These are phyloP conservation scores for Seiridium cupressi DNA, from an alignment of 2,329 filamentous ascomycete genomes.

Conservation along the genomic window DNA sequence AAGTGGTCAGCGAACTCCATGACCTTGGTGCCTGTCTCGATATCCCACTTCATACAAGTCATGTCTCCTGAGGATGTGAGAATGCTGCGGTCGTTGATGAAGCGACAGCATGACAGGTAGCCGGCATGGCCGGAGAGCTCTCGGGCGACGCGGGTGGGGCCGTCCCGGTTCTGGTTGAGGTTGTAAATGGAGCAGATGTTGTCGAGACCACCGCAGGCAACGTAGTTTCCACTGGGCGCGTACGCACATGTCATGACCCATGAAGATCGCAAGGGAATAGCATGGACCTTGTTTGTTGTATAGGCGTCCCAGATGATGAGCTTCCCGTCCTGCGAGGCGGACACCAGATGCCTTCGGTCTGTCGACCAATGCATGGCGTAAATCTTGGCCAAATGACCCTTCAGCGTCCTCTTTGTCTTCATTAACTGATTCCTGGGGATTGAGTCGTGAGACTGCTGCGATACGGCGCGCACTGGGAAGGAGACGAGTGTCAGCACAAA, in stretches of 20 bases:
- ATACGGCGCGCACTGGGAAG: conserved; percentile 79
- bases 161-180: conserved; percentile 88
- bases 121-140: conserved; percentile 96
- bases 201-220: conserved; percentile 96
- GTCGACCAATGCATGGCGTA: conserved; percentile 99
- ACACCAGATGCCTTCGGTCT: conserved; percentile 93
- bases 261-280: conserved; percentile 92
- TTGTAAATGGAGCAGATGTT: conserved; percentile 99
- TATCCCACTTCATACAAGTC: conserved; percentile 99
- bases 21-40: conserved; percentile 94
- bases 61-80: conserved; percentile 98
- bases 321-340: conserved; percentile 97
- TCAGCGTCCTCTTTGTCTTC: conserved; percentile 95
- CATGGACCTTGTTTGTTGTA: conserved; percentile 99
- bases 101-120: conserved; percentile 96
- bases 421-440: conserved; percentile 89
- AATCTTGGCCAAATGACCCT: conserved; percentile 98
- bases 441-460: conserved; percentile 86
- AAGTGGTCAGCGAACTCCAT: conserved; percentile 98
- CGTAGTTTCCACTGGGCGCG: conserved; percentile 95
- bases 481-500: not conserved
- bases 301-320: conserved; percentile 99
- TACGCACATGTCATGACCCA: conserved; percentile 99
- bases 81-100: conserved; percentile 97
- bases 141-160: conserved; percentile 92